Evolutionary conservation across 768 basidiomycete species (phyloP), one percentile per base, ranked within the genome.

Genomic region (Kondoa subrosea): DNA sequence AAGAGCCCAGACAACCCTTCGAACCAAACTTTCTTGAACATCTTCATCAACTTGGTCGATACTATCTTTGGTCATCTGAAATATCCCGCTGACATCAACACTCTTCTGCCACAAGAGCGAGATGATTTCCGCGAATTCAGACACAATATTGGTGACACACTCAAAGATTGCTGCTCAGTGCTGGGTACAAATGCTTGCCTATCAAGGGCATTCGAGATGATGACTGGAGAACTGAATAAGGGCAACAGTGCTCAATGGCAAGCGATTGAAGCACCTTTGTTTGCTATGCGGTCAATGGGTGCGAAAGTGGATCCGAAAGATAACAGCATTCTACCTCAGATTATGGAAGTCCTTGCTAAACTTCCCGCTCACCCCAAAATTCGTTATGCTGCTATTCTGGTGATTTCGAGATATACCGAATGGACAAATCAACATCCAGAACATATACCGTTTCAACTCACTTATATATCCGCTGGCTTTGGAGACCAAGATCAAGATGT

Each of bases 211-310:
- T 89, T 89, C 78, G 85, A 88, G 69, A 81, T 88, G 75, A 87
- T 97, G 70, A 84, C 84, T 32, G 75, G 78, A 4, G 89, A 88
- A 1, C 81, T 97, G 64, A 80, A 85, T 27, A 83, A 83, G 56
- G 68, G 69, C 58, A n/a, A 15, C 26, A 12, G 74, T 69, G 79
- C 83, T 21, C 83, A 87, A 17, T 99, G 95, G 95, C 95, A 97
- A 76, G 90, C 90, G 76, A 85, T 99, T 62, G 95, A 99, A 76
- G 95, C 95, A 0, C 95, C 95, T 0, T 78, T 99, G 56, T 99
- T 99, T 78, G 91, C 92, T 21, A 86, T 99, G 86, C 83, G 95
- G 58, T 91, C 93, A 15, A 97, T 99, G 89, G 95, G 95, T 12
- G 92, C 90, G 2, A 87, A 92, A 77, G 82, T 97, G 27, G 88